phyloP scores from a whole-genome alignment of 139 green algal species.

The Zygnema circumcarinatum region DNA sequence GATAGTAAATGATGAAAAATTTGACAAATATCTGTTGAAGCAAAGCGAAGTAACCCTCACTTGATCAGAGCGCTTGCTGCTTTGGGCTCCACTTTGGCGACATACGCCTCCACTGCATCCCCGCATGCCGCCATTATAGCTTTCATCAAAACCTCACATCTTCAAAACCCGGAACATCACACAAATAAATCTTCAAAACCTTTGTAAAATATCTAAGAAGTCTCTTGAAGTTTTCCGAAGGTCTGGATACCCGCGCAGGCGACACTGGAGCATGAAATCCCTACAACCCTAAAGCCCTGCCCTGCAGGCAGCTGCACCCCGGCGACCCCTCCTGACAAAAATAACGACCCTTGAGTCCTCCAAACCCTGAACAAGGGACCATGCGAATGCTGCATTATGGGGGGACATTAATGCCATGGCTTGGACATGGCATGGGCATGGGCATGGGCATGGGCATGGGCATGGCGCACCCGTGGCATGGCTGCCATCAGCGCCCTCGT shows the following conservation, averaged over 20 bases:
- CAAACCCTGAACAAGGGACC: background rate
- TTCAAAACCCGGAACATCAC: too few species aligned
- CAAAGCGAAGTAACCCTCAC: background rate
- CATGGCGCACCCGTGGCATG: too few species aligned
- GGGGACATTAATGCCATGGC: too few species aligned
- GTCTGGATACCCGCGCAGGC: background rate
- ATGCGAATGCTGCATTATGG: too few species aligned
- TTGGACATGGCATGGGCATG: too few species aligned
- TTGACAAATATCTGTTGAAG: background rate
- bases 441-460: too few species aligned
- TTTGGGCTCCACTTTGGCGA: background rate
- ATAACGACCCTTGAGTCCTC: too few species aligned
- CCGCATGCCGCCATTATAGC: too few species aligned
- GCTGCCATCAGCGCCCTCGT: too few species aligned
- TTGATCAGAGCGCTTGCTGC: background rate
- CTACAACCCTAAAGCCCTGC: background rate
- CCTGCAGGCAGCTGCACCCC: too few species aligned
- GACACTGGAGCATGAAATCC: background rate
- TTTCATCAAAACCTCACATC: too few species aligned
- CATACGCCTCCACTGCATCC: background rate
- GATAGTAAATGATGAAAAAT: background rate
- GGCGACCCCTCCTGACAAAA: too few species aligned
- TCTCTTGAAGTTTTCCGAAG: background rate
- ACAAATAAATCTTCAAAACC: background rate
- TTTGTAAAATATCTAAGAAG: background rate